Conservation (phyloP, 768 basidiomycete species). For the Clitopilus hobsonii region DNA sequence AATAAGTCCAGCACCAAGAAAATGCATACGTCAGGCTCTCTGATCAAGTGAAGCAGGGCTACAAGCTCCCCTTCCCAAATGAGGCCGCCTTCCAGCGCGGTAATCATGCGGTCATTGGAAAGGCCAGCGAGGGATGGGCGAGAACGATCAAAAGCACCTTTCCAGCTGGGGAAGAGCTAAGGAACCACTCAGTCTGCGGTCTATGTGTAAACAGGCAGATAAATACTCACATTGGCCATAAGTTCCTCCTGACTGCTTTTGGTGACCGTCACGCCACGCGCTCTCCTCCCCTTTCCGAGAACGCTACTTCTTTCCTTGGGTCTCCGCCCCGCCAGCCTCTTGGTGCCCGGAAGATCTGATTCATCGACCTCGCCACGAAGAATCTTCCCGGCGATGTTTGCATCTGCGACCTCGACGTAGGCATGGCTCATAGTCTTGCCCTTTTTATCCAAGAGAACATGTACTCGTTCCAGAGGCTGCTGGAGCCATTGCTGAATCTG, state of each 20-base stretch:
- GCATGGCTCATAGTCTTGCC: constrained; percentile 86
- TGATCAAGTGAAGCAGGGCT: constrained; percentile 63
- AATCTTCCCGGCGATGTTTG: constrained; percentile 59
- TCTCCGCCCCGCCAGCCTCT: constrained; percentile 24
- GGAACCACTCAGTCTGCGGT: background rate
- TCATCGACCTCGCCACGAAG: constrained; percentile 50
- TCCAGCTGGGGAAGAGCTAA: constrained; percentile 82
- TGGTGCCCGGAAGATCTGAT: constrained; percentile 14
- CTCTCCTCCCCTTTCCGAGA: constrained; percentile 72
- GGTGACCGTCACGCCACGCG: constrained; percentile 81
- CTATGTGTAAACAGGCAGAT: too few relatives aligned
- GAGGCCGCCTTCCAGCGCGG: constrained; percentile 60
- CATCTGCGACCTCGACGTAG: constrained; percentile 67
- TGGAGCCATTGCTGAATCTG: constrained; percentile 66
- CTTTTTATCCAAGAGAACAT: constrained; percentile 75
- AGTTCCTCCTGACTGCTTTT: constrained; percentile 76
- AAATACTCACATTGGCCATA: constrained; percentile 63
- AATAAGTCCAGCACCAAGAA: background rate
- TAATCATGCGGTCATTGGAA: constrained; percentile 50
- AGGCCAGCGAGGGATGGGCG: constrained; percentile 65
- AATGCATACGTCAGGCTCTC: constrained; percentile 67
- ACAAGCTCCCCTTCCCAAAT: constrained; percentile 65
- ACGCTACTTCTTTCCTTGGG: constrained; percentile 50
- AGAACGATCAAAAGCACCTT: constrained; percentile 65
- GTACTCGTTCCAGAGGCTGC: constrained; percentile 65